Percentiles rank a stretch among this genome's conserved stretches.
Conservation (phyloP, 768 basidiomycete species). For the Leccinum variicolor region DNA sequence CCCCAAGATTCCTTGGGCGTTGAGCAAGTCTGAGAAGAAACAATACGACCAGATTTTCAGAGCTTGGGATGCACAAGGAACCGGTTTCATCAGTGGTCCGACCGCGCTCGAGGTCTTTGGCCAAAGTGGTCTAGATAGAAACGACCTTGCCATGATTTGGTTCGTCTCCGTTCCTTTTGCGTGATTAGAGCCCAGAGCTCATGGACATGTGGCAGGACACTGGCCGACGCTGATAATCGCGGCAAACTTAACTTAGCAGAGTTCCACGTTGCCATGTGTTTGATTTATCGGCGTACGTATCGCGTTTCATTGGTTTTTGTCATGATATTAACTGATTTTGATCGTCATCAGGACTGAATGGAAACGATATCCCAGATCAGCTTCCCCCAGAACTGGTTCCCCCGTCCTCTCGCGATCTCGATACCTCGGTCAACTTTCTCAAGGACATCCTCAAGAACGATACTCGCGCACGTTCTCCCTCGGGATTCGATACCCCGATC, state of each 20-base stretch:
- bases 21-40: conserved; percentile 90
- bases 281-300: conserved; percentile 90
- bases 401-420: conserved; percentile 86
- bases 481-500: conserved; percentile 46
- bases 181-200: background rate
- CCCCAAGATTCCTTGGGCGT: conserved; percentile 79
- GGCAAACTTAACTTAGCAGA: conserved; percentile 95
- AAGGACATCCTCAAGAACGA: conserved; percentile 87
- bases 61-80: conserved; percentile 83
- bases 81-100: conserved; percentile 83
- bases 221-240: conserved; percentile 90
- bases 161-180: conserved; percentile 36
- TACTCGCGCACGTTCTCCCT: conserved; percentile 66
- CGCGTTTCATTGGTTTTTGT: background rate
- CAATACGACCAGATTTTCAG: conserved; percentile 95
- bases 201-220: conserved; percentile 52
- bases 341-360: conserved; percentile 69
- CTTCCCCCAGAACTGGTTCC: conserved; percentile 90
- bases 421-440: conserved; percentile 84
- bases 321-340: background rate
- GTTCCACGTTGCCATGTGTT: conserved; percentile 97
- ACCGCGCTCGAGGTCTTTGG: conserved; percentile 93
- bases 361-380: conserved; percentile 82
- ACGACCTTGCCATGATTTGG: conserved; percentile 94
- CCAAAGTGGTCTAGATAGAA: conserved; percentile 82